Percentiles rank a stretch among this genome's conserved stretches.
phyloP scores from a whole-genome alignment of 495 filamentous ascomycete species.

The Penicillium bialowiezense region DNA sequence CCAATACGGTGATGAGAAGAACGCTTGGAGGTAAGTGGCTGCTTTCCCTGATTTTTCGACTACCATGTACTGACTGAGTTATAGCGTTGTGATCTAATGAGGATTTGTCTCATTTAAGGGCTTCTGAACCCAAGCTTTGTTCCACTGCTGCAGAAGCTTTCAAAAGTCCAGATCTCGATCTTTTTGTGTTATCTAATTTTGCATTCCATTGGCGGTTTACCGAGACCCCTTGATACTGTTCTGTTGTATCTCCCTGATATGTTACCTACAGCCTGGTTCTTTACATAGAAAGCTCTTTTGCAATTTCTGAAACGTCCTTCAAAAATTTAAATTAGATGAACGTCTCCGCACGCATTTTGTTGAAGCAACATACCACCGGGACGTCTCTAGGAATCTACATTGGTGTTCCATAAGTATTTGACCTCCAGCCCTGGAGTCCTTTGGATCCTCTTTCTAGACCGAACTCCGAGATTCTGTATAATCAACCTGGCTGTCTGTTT shows the following conservation, averaged over 20 bases:
- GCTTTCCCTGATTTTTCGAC: not conserved
- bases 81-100: slow-evolving; percentile 30
- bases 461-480: too few species aligned
- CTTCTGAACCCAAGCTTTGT: not conserved
- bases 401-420: too few species aligned
- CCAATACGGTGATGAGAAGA: slow-evolving; percentile 90
- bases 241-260: not conserved
- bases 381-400: too few species aligned
- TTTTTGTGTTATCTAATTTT: not conserved
- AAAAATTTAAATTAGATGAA: not conserved
- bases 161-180: not conserved
- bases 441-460: too few species aligned
- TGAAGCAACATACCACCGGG: too few species aligned
- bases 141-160: not conserved
- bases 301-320: not conserved
- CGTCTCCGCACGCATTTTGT: too few species aligned
- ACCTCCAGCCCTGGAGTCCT: too few species aligned
- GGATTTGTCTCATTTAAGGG: not conserved
- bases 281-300: slow-evolving; percentile 1
- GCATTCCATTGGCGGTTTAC: not conserved
- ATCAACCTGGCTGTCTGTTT: too few species aligned
- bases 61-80: slow-evolving; percentile 12
- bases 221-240: not conserved
- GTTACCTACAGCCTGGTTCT: slow-evolving; percentile 1
- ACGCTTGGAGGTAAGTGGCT: slow-evolving; percentile 68